Base-by-base conservation (phyloP, 2,329 filamentous ascomycete species). In the Metarhizium brunneum region DNA sequence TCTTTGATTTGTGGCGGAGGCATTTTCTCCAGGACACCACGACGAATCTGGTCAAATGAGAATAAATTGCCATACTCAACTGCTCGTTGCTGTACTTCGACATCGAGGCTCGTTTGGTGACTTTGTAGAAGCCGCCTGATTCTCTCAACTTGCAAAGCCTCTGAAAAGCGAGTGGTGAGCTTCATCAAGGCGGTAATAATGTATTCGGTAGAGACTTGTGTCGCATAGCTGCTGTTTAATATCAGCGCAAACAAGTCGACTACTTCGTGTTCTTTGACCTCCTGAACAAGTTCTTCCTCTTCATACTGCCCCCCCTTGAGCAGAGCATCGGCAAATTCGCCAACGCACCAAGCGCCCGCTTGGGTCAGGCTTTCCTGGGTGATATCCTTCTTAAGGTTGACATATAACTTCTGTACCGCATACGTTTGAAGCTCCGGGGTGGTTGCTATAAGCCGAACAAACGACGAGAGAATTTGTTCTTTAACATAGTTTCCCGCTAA, bases 1-100 rank as follows among this genome's bases (percentile, higher is more conserved):
- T 99, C 94, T 62, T 92, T 90, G 66, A 99, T 97, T 70, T 97
- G 92, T 8, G 94, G 94, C 2, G 94, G 84, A 7, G 94, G 94
- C 95, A 99, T 99, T 70, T 94, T 95, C 73, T 99, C 94, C 11
- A 99, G 76, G 2, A 99, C 94, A 56, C 94, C 94, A 57, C 82
- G 83, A 54, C 92, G 85, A 56, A 99, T 88, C 58, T 90, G 79
- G 63, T 99, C 92, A 65, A 90, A 90, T 0, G 83, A 83, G 65
- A 99, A 97, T n/a, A 99, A 78, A 66, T 97, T 97, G 57, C 86
- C 84, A 65, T 97, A 99, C 70, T 99, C 94, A 20, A 96, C 92
- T 5, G 92, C 88, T 68, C 94, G 85, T 71, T 99, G 94, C 70
- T 99, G 95, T 29, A 97, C 88, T 70, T 99, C 94, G 30, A 97